A percentile compares a stretch with the other conserved stretches of the same genome.
Conservation (phyloP, 305 asterid genomes). For the Solanum aculeatissimum region DNA sequence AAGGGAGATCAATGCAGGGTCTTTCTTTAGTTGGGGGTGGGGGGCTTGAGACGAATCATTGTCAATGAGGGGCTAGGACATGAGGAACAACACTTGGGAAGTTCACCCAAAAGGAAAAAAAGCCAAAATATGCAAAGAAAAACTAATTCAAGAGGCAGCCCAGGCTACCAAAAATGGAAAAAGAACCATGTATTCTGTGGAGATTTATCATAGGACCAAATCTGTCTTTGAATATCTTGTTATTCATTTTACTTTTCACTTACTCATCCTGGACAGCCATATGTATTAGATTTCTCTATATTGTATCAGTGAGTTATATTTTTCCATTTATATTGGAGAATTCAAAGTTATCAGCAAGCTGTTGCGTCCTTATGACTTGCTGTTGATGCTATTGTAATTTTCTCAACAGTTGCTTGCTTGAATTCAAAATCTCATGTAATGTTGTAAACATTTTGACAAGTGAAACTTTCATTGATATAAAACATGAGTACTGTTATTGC, state of each 20-base stretch:
- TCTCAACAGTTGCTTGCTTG: neutral
- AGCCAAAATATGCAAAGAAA: neutral
- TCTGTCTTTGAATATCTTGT: neutral
- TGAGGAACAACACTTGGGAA: neutral
- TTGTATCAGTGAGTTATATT: neutral
- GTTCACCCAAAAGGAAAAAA: neutral
- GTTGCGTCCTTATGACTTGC: neutral
- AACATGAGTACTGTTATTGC: neutral
- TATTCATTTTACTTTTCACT: neutral
- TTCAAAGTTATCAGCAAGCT: neutral
- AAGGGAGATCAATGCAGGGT: neutral
- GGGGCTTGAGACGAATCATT: neutral
- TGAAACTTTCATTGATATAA: neutral
- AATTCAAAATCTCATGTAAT: neutral
- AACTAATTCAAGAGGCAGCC: neutral
- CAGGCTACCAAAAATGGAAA: neutral
- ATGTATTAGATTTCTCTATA: neutral
- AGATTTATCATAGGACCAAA: neutral
- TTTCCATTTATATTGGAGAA: neutral
- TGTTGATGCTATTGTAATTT: neutral
- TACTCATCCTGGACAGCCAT: neutral
- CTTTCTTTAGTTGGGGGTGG: neutral
- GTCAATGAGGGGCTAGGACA: neutral
- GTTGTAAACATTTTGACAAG: neutral
- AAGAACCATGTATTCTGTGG: neutral